A percentile compares a stretch with the other conserved stretches of the same genome.
phyloP scores from a whole-genome alignment of 2,329 filamentous ascomycete species.

The Seiridium cupressi region DNA sequence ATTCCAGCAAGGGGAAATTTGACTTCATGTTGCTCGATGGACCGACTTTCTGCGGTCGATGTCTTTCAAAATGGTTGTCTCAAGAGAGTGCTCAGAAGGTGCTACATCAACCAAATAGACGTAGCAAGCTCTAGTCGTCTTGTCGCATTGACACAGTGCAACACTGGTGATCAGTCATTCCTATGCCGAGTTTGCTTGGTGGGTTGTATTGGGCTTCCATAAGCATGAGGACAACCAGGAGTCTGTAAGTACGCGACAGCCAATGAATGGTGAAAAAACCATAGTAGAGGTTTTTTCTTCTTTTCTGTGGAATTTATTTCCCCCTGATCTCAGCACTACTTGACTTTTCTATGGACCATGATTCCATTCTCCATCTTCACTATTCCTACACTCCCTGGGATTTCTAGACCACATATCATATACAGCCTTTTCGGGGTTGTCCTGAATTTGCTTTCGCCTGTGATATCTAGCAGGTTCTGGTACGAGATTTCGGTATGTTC shows the following conservation, averaged over 20 bases:
- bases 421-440: neutral
- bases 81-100: no score
- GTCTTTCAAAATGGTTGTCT: neutral
- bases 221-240: no score
- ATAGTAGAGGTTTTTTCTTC: no score
- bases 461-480: neutral
- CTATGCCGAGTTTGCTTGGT: no score
- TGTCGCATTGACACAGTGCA: neutral
- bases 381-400: neutral
- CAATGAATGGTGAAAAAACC: no score
- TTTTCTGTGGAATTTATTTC: neutral
- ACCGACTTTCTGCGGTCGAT: neutral
- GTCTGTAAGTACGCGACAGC: no score
- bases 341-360: neutral
- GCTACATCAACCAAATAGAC: neutral
- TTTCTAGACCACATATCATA: neutral
- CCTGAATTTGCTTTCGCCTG: neutral
- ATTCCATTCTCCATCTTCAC: neutral
- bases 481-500: neutral
- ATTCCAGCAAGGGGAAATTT: no score
- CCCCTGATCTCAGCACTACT: neutral
- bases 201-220: no score
- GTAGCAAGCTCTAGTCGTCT: neutral
- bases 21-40: no score
- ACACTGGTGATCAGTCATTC: no score